phyloP scores from a whole-genome alignment of 2,329 filamentous ascomycete genomes.

The Pseudogymnoascus sp. region DNA sequence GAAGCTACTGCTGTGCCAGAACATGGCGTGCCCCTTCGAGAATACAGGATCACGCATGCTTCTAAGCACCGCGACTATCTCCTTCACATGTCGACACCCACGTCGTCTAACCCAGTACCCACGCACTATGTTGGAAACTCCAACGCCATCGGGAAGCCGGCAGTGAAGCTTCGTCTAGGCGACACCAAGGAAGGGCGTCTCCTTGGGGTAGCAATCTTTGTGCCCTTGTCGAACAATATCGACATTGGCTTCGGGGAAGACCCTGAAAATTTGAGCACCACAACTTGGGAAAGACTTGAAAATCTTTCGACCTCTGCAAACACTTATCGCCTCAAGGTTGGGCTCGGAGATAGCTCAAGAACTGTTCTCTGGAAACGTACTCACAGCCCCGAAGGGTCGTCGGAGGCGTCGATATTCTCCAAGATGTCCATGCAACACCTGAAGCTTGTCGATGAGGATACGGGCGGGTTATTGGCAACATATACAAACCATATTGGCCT shows the following conservation, averaged over 20 bases:
- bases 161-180: not conserved
- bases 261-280: not conserved
- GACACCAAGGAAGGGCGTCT: not conserved
- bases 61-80: not conserved
- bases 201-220: not conserved
- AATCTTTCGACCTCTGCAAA: not conserved
- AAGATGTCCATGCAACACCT: not conserved
- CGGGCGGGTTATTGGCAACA: not conserved
- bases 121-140: not conserved
- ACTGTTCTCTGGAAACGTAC: not conserved
- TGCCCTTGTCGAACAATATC: not conserved
- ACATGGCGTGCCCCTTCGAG: not conserved
- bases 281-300: not conserved
- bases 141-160: not conserved
- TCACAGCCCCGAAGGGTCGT: not conserved
- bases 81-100: not conserved
- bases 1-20: not conserved
- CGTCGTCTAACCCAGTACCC: not conserved
- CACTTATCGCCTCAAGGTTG: not conserved
- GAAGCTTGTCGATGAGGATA: not conserved
- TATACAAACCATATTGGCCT: not conserved
- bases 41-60: not conserved
- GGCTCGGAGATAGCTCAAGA: not conserved
- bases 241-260: not conserved
- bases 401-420: constrained; percentile 2